phyloP scores from a whole-genome alignment of 306 rosid genomes.

The Begonia masoniana region DNA sequence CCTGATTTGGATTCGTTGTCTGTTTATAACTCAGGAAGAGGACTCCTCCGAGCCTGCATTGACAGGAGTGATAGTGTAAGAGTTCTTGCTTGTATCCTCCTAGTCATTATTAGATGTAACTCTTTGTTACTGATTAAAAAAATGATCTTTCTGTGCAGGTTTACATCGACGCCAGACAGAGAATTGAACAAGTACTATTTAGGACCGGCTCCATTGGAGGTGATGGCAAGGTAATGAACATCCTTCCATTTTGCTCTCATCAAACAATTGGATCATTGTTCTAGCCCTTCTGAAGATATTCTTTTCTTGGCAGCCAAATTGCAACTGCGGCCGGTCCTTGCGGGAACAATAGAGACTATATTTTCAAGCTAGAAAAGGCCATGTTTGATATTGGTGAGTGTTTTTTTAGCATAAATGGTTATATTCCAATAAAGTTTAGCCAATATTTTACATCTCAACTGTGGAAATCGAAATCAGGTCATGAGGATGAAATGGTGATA shows the following conservation, averaged over 20 bases:
- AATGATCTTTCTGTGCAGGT: slow-evolving; percentile 23
- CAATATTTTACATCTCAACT: not conserved
- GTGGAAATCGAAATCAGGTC: slow-evolving; percentile 40
- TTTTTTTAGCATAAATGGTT: not conserved
- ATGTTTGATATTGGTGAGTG: slow-evolving; percentile 63
- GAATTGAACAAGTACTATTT: slow-evolving; percentile 72
- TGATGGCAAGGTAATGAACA: slow-evolving; percentile 67
- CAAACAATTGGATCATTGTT: too few relatives aligned
- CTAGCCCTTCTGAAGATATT: too few relatives aligned
- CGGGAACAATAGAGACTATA: slow-evolving; percentile 79
- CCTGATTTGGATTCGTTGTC: not conserved
- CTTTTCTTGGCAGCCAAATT: slow-evolving; percentile 52
- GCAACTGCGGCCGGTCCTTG: slow-evolving; percentile 97
- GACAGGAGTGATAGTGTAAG: slow-evolving; percentile 16
- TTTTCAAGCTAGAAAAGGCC: slow-evolving; percentile 78
- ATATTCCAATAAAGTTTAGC: too few relatives aligned
- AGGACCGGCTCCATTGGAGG: slow-evolving; percentile 87
- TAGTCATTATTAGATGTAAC: too few relatives aligned
- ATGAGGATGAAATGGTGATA: slow-evolving; percentile 69
- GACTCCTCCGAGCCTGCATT: slow-evolving; percentile 6
- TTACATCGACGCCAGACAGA: slow-evolving; percentile 88
- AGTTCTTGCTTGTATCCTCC: not conserved
- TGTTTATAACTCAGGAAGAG: slow-evolving; percentile 7
- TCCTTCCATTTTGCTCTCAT: too few relatives aligned
- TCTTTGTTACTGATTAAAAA: too few relatives aligned